Base-by-base conservation (phyloP, 805 yeast species). In the Torulaspora indica region DNA sequence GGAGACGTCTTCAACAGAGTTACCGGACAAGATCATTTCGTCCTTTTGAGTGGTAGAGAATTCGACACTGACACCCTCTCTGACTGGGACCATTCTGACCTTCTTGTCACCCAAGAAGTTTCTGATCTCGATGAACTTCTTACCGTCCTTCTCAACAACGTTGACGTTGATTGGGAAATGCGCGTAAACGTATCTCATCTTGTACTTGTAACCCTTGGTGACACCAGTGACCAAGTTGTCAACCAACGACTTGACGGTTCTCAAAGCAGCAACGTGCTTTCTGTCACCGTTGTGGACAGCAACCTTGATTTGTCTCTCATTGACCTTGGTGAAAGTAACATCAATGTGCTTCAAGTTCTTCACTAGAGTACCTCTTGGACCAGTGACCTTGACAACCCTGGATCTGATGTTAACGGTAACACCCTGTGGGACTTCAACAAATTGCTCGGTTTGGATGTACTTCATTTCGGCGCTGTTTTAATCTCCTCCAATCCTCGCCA, bases 101-200 rank as follows among this genome's bases (percentile, higher is more conserved):
- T 88, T 81, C 85, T 89, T 93, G 81, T 93, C 98, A 78, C 98
- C 98, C 77, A 93, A 83, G 85, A 87, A 93, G 81, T 93, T 93
- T 87, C 98, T 90, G 80, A 93, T 90, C 80, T 93, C 98, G 64
- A 91, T 85, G 67, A 67, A 79, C 56, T 78, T 74, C 42, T 70
- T 64, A 61, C 85, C 87, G 48, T 91, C 91, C 66, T 78, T 76
- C 58, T 85, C 87, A 70, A 85, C 71, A 61, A 89, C 73, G 80
- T 90, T 91, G 62, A 93, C 96, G 77, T 93, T 93, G 77, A 95
- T 93, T 74, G 98, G 99, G 96, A 93, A 93, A 87, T 93, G 98
- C 83, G 98, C 99, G 72, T 91, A 95, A 57, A 93, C 98, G 75
- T 88, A 90, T 82, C 98, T 89, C 97, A 93, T 85, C 86, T 93